Evolutionary conservation across 768 basidiomycete species (phyloP), one percentile per base, ranked within the genome.

Genomic region (Termitomyces sp.): DNA sequence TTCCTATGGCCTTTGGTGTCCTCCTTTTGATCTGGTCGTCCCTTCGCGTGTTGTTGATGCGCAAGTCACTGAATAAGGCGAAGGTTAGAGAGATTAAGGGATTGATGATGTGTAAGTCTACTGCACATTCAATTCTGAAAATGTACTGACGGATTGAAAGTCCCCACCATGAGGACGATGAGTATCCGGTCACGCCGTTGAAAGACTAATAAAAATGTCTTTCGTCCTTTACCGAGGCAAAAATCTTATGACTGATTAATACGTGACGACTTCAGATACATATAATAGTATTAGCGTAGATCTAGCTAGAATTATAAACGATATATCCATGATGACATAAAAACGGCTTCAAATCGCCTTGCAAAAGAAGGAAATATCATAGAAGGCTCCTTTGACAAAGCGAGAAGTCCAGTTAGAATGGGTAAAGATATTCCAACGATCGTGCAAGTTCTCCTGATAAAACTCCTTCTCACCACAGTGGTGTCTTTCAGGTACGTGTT

Each of bases 111-210:
- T 85, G 85, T 86, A 75, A 63, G 85, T 80, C 24, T 16, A 15
- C 33, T 46, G 51, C 22, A 45, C 20, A 29, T 29, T 12, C 8
- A 51, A 29, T 28, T 0, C 50, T 26, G 13, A 34, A 31, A n/a
- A 29, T 44, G 5, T 3, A 67, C 51, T 54, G 0, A 31, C 33
- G 22, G 56, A 46, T 44, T 61, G 51, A 15, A 55, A 84, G 83
- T 83, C 80, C 83, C 83, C 26, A 84, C 83, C 12, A 84, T 84
- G 82, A 70, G 82, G 52, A 84, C 82, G 8, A 81, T 83, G 82
- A 83, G 82, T 60, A 79, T 83, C 76, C 75, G 81, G 15, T 80
- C 80, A 55, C 70, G 74, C 22, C 60, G 51, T 34, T 61, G 22
- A 51, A 41, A 3, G 9, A n/a, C 18, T n/a, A 26, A 51, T 31